phyloP scores from a whole-genome alignment of 305 asterid species.

The Rubia peregrina region DNA sequence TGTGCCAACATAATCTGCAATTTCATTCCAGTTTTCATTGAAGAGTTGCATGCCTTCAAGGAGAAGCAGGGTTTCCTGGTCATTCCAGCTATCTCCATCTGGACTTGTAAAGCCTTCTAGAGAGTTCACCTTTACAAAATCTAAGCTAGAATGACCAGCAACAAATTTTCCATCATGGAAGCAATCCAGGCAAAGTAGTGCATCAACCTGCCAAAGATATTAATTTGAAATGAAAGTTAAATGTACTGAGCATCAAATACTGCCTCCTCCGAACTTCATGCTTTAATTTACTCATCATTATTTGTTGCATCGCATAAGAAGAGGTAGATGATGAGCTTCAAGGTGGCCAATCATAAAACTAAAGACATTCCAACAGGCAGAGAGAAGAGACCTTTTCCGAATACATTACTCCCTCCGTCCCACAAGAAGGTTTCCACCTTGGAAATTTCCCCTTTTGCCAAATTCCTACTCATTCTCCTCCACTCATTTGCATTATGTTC shows the following conservation, averaged over 20 bases:
- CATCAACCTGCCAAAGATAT: constrained; percentile 58
- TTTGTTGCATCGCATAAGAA: not conserved
- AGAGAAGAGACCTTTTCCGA: not conserved
- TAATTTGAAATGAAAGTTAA: constrained; percentile 20
- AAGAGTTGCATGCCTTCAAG: constrained; percentile 87
- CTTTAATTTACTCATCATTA: not conserved
- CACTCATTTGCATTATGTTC: not conserved
- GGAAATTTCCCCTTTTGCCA: not conserved
- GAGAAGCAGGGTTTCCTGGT: constrained; percentile 79
- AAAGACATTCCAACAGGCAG: not conserved
- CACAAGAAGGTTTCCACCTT: not conserved
- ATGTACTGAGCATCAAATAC: not conserved
- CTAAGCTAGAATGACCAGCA: constrained; percentile 91
- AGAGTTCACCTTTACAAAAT: constrained; percentile 65
- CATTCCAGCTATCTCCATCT: constrained; percentile 91
- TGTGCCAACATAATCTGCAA: constrained; percentile 88
- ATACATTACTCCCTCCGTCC: not conserved
- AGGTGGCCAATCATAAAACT: constrained; percentile 1
- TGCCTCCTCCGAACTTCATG: not conserved
- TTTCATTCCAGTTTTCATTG: constrained; percentile 83
- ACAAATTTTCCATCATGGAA: constrained; percentile 83
- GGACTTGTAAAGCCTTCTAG: constrained; percentile 55
- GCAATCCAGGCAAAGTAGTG: constrained; percentile 76
- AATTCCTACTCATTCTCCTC: not conserved
- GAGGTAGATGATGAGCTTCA: not conserved